These are phyloP conservation scores for Jamesozyma jinghongensis DNA, from an alignment of 805 yeast genomes.

Conservation along the genomic window DNA sequence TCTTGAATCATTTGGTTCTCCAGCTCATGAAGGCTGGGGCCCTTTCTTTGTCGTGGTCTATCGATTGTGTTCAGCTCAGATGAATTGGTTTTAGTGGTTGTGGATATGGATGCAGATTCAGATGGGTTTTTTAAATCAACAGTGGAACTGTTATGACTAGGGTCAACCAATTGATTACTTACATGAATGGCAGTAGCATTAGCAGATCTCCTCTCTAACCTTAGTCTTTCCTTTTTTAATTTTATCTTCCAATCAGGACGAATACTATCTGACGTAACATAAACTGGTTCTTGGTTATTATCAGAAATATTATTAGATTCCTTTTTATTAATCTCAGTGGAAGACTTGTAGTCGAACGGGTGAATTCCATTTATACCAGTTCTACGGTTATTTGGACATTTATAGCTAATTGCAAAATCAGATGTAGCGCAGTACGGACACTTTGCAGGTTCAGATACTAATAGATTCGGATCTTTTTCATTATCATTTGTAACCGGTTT, in stretches of 20 bases:
- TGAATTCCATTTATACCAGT: constrained; percentile 50
- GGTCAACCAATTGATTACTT: constrained; percentile 55
- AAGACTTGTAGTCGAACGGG: constrained; percentile 35
- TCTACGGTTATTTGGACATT: constrained; percentile 45
- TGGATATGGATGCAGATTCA: constrained; percentile 11
- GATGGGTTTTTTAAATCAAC: constrained; percentile 6
- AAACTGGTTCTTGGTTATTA: neutral
- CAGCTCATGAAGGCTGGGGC: constrained; percentile 33
- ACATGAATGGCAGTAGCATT: constrained; percentile 93
- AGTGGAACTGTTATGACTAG: constrained; percentile 9
- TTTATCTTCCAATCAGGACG: constrained; percentile 90
- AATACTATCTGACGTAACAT: constrained; percentile 69
- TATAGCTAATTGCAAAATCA: constrained; percentile 75
- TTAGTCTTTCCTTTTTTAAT: constrained; percentile 60
- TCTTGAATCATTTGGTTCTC: constrained; percentile 79
- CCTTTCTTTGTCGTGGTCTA: neutral
- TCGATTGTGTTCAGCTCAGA: neutral
- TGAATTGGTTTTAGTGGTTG: constrained; percentile 2
- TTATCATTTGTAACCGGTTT: constrained; percentile 23
- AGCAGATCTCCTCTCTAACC: constrained; percentile 78
- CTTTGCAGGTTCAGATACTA: constrained; percentile 77
- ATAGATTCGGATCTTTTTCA: constrained; percentile 43
- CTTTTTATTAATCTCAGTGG: neutral
- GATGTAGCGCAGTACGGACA: constrained; percentile 93
- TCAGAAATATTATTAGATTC: neutral